A percentile compares a stretch with the other conserved stretches of the same genome.
These are phyloP conservation scores for Colletotrichum noveboracense DNA, from an alignment of 2,329 filamentous ascomycete genomes.

Conservation along the genomic window DNA sequence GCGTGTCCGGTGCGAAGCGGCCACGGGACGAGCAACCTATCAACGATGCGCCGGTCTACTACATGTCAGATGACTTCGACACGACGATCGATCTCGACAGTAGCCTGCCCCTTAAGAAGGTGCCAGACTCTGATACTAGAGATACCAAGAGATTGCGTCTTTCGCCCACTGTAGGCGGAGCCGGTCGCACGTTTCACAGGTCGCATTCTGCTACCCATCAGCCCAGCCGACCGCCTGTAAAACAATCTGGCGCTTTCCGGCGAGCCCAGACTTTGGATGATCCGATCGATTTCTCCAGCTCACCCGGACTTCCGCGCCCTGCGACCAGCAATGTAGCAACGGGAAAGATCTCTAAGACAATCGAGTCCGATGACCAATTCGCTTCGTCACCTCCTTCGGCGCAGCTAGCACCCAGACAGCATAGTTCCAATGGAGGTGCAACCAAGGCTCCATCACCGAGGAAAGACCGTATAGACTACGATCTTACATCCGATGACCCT, in stretches of 20 bases:
- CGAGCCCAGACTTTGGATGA: slow-evolving; percentile 4
- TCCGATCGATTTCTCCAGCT: slow-evolving; percentile 43
- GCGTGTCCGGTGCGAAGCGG: not conserved
- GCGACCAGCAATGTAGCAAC: not conserved
- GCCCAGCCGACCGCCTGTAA: not conserved
- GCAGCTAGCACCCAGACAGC: not conserved
- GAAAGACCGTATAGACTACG: not conserved
- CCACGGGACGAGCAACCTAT: not conserved
- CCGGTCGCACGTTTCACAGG: not conserved
- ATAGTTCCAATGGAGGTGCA: slow-evolving; percentile 28
- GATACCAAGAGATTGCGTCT: slow-evolving; percentile 34
- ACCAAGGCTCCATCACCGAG: not conserved
- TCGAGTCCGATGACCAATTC: slow-evolving; percentile 21
- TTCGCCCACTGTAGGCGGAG: slow-evolving; percentile 14
- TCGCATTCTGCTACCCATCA: not conserved
- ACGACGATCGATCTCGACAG: slow-evolving; percentile 40
- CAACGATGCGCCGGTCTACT: slow-evolving; percentile 27
- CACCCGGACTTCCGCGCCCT: slow-evolving; percentile 24
- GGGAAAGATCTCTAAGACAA: not conserved
- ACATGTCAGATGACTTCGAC: slow-evolving; percentile 47
- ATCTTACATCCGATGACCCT: slow-evolving; percentile 20
- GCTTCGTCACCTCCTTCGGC: slow-evolving; percentile 25
- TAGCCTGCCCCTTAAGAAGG: not conserved
- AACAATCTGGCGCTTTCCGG: not conserved
- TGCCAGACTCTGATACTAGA: slow-evolving; percentile 22